These are phyloP conservation scores for Arthrobotrys sinensis DNA, from an alignment of 2,329 filamentous ascomycete species.

Conservation along the genomic window DNA sequence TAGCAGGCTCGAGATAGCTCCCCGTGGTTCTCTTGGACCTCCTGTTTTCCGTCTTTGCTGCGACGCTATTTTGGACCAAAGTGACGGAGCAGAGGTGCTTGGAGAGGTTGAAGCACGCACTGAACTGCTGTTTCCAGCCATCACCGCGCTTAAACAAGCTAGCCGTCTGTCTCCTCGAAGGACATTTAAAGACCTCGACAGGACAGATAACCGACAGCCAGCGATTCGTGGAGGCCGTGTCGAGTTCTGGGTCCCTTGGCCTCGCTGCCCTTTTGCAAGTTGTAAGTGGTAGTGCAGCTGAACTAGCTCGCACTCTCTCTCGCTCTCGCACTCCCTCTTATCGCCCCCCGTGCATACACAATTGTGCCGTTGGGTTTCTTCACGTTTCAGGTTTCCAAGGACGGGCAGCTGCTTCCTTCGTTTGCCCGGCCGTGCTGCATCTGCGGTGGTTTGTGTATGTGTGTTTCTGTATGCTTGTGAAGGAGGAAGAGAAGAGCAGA, in stretches of 20 bases:
- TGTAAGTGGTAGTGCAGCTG: constrained; percentile 14
- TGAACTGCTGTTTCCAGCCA: constrained; percentile 58
- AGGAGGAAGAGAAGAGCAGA: constrained; percentile 8
- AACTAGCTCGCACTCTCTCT: constrained; percentile 21
- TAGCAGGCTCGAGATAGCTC: constrained; percentile 8
- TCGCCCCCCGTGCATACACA: constrained; percentile 38
- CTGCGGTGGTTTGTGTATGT: neutral
- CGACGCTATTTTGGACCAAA: constrained; percentile 27
- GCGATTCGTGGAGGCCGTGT: constrained; percentile 51
- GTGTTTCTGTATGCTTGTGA: neutral
- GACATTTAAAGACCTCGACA: constrained; percentile 43
- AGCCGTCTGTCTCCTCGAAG: constrained; percentile 34
- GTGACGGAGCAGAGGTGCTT: constrained; percentile 21
- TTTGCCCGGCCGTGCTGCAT: constrained; percentile 25
- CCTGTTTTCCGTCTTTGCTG: constrained; percentile 46
- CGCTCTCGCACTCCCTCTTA: no score
- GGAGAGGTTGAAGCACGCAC: constrained; percentile 45
- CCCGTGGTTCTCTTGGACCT: constrained; percentile 45
- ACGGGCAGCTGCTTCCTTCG: constrained; percentile 24
- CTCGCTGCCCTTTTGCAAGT: constrained; percentile 9
- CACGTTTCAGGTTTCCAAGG: constrained; percentile 56
- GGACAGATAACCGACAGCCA: constrained; percentile 59
- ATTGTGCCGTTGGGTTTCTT: constrained; percentile 39
- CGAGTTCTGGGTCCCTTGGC: constrained; percentile 50
- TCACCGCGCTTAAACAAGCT: constrained; percentile 55